Evolutionary conservation across 2,329 filamentous ascomycete species (phyloP), one percentile per base, ranked within the genome.

Genomic region (Ceratocystiopsis minuta): DNA sequence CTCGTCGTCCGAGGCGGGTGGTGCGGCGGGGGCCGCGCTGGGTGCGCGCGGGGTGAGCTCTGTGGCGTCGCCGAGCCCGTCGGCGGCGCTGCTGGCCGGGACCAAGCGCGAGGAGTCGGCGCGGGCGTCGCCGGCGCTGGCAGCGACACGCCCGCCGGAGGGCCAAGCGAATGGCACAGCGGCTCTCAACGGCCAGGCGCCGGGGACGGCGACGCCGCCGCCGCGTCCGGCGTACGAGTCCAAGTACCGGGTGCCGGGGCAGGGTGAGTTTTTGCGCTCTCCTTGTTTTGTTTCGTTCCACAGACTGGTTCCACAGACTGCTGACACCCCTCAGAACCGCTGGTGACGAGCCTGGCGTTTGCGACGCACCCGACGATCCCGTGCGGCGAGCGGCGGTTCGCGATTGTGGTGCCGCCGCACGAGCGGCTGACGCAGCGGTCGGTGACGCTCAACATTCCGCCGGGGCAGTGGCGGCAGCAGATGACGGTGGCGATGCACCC

Each of bases 401-500:
- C 70, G 32, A 62, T 82, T 42, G 68, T 72, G 33, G 62, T 93
- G 31, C 66, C 70, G 2, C 77, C 85, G 4, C 75, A 78, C 40
- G 62, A 72, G 7, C 71, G 67, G 16, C 68, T 79, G 51, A 69
- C 75, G 24, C 75, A 83, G 44, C 80, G 88, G 51, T 83, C 77
- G 5, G 64, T 80, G 36, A 81, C 82, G 6, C 63, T 90, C 43
- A 78, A 75, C 44, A 62, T 90, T 11, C 75, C 81, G 1, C 59
- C 69, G 2, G 70, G 67, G 38, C 75, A 86, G 51, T 76, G 73
- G 50, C 77, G 78, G 45, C 62, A 93, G 16, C 79, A 86, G 46
- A 68, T 93, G 43, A 66, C 72, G 17, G 77, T 80, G 4, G 70
- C 68, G 12, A 64, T 92, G 16, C 71, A 76, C 1, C 60, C 75